Conservation (phyloP, 352 stramenopile genomes). For the Phytophthora fragariaefolia region DNA sequence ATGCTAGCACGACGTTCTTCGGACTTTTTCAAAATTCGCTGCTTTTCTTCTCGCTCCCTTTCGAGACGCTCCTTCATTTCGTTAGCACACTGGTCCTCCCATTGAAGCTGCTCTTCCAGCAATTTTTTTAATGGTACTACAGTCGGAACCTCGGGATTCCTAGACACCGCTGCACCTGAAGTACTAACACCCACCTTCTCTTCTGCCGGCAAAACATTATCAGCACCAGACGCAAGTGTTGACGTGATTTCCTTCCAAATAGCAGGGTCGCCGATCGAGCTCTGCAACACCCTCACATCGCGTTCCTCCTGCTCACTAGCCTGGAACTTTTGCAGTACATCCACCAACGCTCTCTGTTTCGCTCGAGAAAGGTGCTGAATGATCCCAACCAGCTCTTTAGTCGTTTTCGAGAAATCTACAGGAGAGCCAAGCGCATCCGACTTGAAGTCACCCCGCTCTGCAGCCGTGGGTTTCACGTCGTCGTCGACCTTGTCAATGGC, state of each 20-base stretch:
- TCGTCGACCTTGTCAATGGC: conserved; percentile 31
- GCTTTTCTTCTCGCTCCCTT: conserved; percentile 60
- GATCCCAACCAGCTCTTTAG: conserved; percentile 62
- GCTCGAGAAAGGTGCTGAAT: conserved; percentile 75
- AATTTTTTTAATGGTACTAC: conserved; percentile 45
- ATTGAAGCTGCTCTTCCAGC: conserved; percentile 63
- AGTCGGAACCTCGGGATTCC: not conserved
- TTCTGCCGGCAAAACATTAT: too few species aligned
- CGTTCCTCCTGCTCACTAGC: conserved; percentile 53
- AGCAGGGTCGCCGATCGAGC: conserved; percentile 72
- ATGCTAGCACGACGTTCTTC: conserved; percentile 59
- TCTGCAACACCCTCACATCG: conserved; percentile 60
- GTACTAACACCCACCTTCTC: too few species aligned
- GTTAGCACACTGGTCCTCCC: conserved; percentile 66
- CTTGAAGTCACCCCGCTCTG: not conserved
- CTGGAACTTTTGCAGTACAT: conserved; percentile 73
- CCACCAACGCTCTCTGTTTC: conserved; percentile 67
- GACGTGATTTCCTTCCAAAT: conserved; percentile 79
- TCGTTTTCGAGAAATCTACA: conserved; percentile 51
- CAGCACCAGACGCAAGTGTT: conserved; percentile 33
- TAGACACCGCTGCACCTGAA: too few species aligned
- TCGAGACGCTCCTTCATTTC: conserved; percentile 55
- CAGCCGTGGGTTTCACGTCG: not conserved
- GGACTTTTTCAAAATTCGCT: conserved; percentile 53
- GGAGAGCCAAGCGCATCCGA: not conserved